Evolutionary conservation across 371 early-diverging fungal species (phyloP), one percentile per base, ranked within the genome.

Genomic region (Vairimorpha apis): DNA sequence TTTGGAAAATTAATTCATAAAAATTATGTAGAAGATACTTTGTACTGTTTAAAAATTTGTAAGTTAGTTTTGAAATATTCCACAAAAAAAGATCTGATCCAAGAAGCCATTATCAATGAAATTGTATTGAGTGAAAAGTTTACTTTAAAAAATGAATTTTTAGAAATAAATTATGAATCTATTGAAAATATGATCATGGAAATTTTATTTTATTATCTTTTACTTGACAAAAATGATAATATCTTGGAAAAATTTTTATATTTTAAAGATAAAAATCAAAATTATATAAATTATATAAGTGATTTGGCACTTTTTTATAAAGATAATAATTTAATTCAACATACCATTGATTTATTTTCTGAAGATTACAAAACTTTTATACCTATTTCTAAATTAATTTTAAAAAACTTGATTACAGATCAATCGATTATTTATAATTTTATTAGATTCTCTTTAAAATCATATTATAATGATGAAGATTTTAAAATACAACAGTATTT

Each of bases 41-140:
- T 37, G 12, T 33, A 70, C 3, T 64, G 35, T 21, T 41, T 78
- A 21, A 38, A 66, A 38, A 59, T 75, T 35, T 68, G 47, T 33
- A 67, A 75, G 56, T 58, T 49, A 44, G 53, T 51, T 29, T 66
- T 75, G 30, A 79, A 67, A 38, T 53, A 72, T 63, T 47, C 68
- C 23, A 41, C 35, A n/a, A 55, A 49, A 14, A 25, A 45, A 12
- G 21, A 60, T 33, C 2, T 51, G 16, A 49, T 78, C 2, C 74
- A 74, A 12, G 60, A 68, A 18, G 78, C 78, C 7, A 78, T 78
- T 30, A 21, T 75, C 5, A 64, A 65, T 27, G 78, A 78, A 60
- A 75, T 78, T 1, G 65, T 70, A 13, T 16, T 72, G 27, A 33
- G 37, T 0, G 53, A 75, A n/a, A n/a, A n/a, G n/a, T n/a, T 27